phyloP scores from a whole-genome alignment of 1,139 yeast genomes.

The Casaregolazyma lundiana region DNA sequence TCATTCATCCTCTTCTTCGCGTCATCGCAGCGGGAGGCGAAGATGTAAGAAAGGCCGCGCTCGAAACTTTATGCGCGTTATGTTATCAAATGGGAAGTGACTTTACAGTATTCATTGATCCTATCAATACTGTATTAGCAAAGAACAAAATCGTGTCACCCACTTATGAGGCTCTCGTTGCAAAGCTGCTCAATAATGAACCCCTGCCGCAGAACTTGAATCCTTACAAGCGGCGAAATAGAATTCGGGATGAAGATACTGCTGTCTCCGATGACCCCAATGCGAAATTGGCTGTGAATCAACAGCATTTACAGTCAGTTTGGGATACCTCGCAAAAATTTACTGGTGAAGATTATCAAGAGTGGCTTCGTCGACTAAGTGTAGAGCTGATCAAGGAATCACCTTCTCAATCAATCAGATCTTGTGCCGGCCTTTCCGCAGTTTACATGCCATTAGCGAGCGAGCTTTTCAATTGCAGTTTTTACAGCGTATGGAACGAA shows the following conservation, averaged over 20 bases:
- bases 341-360: conserved; percentile 96
- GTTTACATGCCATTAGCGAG: conserved; percentile 86
- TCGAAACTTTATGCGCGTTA: conserved; percentile 77
- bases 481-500: conserved; percentile 95
- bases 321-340: conserved; percentile 93
- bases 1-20: conserved; percentile 79
- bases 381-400: conserved; percentile 85
- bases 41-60: conserved; percentile 59
- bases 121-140: conserved; percentile 66
- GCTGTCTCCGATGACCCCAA: conserved; percentile 58
- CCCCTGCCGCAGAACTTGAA: conserved; percentile 76
- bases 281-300: conserved; percentile 75
- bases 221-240: conserved; percentile 45
- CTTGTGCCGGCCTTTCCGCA: conserved; percentile 87
- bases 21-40: conserved; percentile 56
- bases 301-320: conserved; percentile 67
- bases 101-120: conserved; percentile 82
- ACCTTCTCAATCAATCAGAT: conserved; percentile 91
- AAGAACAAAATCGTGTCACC: conserved; percentile 65
- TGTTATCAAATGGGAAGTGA: conserved; percentile 79
- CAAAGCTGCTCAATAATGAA: conserved; percentile 78
- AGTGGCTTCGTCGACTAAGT: conserved; percentile 87
- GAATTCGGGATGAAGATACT: conserved; percentile 50
- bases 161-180: conserved; percentile 75
- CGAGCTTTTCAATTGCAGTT: conserved; percentile 89